A percentile compares a stretch with the other conserved stretches of the same genome.
These are phyloP conservation scores for Thymus quinquecostatus DNA, from an alignment of 257 asterid species.

Conservation along the genomic window DNA sequence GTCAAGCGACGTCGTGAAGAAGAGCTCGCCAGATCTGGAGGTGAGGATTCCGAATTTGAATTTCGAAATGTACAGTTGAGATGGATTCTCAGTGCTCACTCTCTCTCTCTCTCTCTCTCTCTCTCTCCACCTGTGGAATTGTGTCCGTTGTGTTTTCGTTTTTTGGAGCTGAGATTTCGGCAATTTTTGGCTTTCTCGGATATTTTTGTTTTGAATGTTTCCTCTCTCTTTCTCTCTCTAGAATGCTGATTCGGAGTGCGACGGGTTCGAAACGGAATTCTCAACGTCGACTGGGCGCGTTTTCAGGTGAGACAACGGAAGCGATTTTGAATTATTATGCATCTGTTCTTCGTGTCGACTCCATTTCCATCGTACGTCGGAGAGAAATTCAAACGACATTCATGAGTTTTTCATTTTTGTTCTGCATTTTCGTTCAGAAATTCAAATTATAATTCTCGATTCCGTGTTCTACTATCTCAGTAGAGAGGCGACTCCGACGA, in stretches of 20 bases:
- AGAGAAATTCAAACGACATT: background rate
- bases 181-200: constrained; percentile 6
- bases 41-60: constrained; percentile 42
- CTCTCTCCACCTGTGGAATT: background rate
- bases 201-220: background rate
- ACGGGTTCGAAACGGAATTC: constrained; percentile 52
- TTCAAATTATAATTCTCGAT: constrained; percentile 10
- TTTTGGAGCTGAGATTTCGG: constrained; percentile 18
- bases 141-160: constrained; percentile 22
- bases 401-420: background rate
- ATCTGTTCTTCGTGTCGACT: background rate
- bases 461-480: constrained; percentile 31
- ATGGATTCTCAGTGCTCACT: background rate
- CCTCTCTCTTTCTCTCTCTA: constrained; percentile 23
- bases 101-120: no score
- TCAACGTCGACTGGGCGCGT: constrained; percentile 44
- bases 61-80: background rate
- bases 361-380: background rate
- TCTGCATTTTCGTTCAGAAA: constrained; percentile 16
- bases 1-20: constrained; percentile 40
- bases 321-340: background rate
- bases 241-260: constrained; percentile 54
- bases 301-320: constrained; percentile 55
- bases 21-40: constrained; percentile 72
- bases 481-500: constrained; percentile 57